phyloP scores from a whole-genome alignment of 2,329 filamentous ascomycete genomes.

The Aspergillus oerlinghausenensis region DNA sequence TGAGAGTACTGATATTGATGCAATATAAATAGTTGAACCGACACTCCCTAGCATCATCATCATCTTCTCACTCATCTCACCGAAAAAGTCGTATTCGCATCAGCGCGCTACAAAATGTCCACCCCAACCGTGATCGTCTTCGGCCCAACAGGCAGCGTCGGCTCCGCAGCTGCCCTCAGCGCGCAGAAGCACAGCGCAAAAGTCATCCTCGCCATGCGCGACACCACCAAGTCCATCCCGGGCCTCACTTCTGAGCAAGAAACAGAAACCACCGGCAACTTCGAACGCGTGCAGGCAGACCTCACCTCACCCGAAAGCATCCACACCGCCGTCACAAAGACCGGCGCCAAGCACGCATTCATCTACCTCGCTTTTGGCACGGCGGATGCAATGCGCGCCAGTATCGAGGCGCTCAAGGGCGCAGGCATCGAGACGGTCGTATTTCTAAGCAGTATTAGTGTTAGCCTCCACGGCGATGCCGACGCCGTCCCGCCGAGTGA shows the following conservation, averaged over 20 bases:
- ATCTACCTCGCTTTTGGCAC: slow-evolving; percentile 39
- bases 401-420: slow-evolving; percentile 41
- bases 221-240: slow-evolving; percentile 42
- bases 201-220: slow-evolving; percentile 47
- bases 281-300: slow-evolving; percentile 42
- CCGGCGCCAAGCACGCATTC: slow-evolving; percentile 47
- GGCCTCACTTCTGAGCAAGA: slow-evolving; percentile 27
- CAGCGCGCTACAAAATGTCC: not conserved
- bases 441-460: slow-evolving; percentile 43
- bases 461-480: slow-evolving; percentile 29
- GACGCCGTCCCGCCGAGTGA: slow-evolving; percentile 23
- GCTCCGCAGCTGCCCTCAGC: slow-evolving; percentile 35
- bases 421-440: slow-evolving; percentile 45
- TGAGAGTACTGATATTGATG: not conserved
- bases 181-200: slow-evolving; percentile 40
- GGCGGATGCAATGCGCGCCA: slow-evolving; percentile 38
- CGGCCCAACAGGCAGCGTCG: slow-evolving; percentile 47
- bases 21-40: not conserved
- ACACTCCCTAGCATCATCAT: not conserved
- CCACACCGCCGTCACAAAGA: slow-evolving; percentile 30
- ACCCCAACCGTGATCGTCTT: slow-evolving; percentile 42
- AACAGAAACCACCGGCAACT: slow-evolving; percentile 27
- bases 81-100: not conserved
- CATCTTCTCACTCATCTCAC: not conserved
- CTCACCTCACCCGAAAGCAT: slow-evolving; percentile 41